Base-by-base conservation (phyloP, 805 yeast genomes). In the Wickerhamomyces rabaulensis region DNA sequence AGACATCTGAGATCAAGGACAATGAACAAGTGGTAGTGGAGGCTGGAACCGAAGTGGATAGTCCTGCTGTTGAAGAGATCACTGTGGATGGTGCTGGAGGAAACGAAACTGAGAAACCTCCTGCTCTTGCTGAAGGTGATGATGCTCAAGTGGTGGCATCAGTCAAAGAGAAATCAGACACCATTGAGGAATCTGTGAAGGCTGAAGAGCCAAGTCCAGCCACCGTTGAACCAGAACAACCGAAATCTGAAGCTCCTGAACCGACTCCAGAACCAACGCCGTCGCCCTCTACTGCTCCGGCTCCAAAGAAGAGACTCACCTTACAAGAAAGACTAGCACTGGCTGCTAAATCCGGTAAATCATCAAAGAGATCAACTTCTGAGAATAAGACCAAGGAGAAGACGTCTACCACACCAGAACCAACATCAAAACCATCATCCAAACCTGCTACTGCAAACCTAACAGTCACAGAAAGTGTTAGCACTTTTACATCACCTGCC, bases 321-420 rank as follows among this genome's bases (percentile, higher is more conserved):
- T 70, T 92, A 54, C 95, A 88, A 57, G 96, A 91, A 57, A 73
- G 97, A 50, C 71, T 91, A 44, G 95, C 94, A 2, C 65, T 81
- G 51, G 97, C 97, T 1, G 89, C 96, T 7, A 73, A 77, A 51
- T 57, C 65, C 39, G 67, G 67, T 35, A 43, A 64, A 54, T 48
- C 61, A 42, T 57, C 57, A 50, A 46, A 58, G 49, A 50, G 47
- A n/a, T 25, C 50, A 3, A 53, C 60, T 10, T 42, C 62, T 27
- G 15, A 16, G 20, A 12, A 43, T 39, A 19, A 20, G 23, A 10
- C 26, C 1, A 35, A 26, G 6, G 40, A 46, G 4, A 13, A 25
- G 6, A 4, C 20, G 3, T n/a, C 47, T 5, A 2, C 38, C 1
- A 17, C 42, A 6, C 43, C 45, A 15, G 44, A 44, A 17, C 17